Evolutionary conservation across 805 yeast genomes (phyloP).

Genomic region (Candida ortonii): DNA sequence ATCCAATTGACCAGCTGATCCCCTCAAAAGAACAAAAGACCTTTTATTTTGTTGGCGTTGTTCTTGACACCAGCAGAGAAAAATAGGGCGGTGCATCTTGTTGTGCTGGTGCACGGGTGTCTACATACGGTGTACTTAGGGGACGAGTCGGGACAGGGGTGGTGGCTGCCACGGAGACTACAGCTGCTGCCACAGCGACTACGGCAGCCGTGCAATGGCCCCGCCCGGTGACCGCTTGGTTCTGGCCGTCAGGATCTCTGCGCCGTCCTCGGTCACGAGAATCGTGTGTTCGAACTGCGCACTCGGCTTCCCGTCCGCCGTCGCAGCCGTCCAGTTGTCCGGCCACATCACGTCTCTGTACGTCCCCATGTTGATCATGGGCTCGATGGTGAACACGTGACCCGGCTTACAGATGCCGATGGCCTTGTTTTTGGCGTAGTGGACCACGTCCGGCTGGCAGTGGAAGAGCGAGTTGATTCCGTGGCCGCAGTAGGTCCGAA

Average conservation of each 20-base stretch:
- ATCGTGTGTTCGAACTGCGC: conserved; percentile 97
- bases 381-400: conserved; percentile 95
- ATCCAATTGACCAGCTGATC: not conserved
- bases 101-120: conserved; percentile 2
- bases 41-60: conserved; percentile 4
- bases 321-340: conserved; percentile 93
- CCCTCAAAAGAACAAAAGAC: too few relatives aligned
- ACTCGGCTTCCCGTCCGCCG: conserved; percentile 83
- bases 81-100: conserved; percentile 3
- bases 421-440: conserved; percentile 90
- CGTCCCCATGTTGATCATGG: conserved; percentile 88
- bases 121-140: not conserved
- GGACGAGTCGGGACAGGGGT: too few relatives aligned
- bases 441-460: conserved; percentile 89
- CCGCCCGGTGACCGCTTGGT: conserved; percentile 87
- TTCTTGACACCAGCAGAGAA: conserved; percentile 9
- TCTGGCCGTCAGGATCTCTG: conserved; percentile 85
- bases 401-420: conserved; percentile 94
- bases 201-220: conserved; percentile 58
- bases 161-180: conserved; percentile 6
- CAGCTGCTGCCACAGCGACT: conserved; percentile 30
- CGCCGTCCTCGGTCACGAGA: conserved; percentile 89
- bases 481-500: conserved; percentile 89
- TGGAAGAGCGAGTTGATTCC: conserved; percentile 88
- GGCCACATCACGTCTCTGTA: conserved; percentile 89